Base-by-base conservation (phyloP, 169 alveolate genomes). In the Sarcocystis neurona region DNA sequence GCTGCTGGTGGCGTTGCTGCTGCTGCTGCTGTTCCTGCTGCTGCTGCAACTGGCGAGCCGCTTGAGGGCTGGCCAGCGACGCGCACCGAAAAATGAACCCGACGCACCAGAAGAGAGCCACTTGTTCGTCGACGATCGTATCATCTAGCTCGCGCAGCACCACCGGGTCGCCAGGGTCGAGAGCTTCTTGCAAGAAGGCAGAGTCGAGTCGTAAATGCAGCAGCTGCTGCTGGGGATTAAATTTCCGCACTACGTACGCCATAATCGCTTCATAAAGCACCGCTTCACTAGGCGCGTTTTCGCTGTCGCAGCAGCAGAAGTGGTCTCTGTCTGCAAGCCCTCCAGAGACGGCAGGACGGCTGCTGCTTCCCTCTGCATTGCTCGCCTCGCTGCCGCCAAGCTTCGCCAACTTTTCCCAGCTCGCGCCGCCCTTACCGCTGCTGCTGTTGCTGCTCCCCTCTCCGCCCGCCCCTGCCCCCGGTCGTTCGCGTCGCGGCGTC, bases 211-310 rank as follows among this genome's bases (percentile, higher is more conserved):
- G 50, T n/a, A 78, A 86, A 60, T 50, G 72, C 46, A 86, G 86
- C 47, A 86, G 91, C 86, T 86, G 91, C 66, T 86, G 91, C 91
- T 86, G 91, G 80, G 70, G 70, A 53, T 82, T 86, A 79, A 72
- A 70, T 30, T 86, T 80, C 60, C 91, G 77, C 79, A 86, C 43
- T 32, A 86, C 77, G 41, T 74, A 86, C 12, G 84, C 91, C 0
- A 86, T 74, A 41, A 86, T 48, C 6, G 79, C 66, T 79, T 86
- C 91, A n/a, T 86, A 86, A 46, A 86, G 8, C 50, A 86, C 84
- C 66, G 91, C 91, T 27, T 86, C 91, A 0, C 86, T 74, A 1
- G 91, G 91, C 43, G 75, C 86, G n/a, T n/a, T n/a, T n/a, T n/a
- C n/a, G n/a, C n/a, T n/a, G n/a, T n/a, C n/a, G n/a, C n/a, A n/a